phyloP scores from a whole-genome alignment of 805 yeast genomes.

The Saturnispora serradocipensis region DNA sequence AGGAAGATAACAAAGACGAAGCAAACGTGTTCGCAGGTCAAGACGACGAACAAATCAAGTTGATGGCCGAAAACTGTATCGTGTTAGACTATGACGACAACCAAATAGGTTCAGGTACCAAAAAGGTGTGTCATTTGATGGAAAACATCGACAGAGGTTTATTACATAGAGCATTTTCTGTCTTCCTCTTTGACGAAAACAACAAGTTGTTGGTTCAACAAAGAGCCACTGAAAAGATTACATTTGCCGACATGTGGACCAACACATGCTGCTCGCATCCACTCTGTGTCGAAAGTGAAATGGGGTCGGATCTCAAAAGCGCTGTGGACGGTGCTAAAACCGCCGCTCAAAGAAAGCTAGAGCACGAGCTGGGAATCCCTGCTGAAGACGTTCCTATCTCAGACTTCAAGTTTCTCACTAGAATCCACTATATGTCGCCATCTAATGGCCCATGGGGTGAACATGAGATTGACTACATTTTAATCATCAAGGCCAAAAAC shows the following conservation, averaged over 20 bases:
- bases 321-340: slow-evolving; percentile 71
- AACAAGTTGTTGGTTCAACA: slow-evolving; percentile 80
- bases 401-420: slow-evolving; percentile 72
- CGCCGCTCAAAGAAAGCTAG: slow-evolving; percentile 88
- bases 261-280: slow-evolving; percentile 99
- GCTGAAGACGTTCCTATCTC: slow-evolving; percentile 50
- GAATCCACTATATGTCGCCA: slow-evolving; percentile 92
- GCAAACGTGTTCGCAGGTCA: slow-evolving; percentile 63
- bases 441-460: slow-evolving; percentile 85
- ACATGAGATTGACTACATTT: slow-evolving; percentile 93
- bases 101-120: slow-evolving; percentile 90
- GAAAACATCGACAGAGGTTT: slow-evolving; percentile 77
- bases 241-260: slow-evolving; percentile 97
- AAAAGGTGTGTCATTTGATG: slow-evolving; percentile 85
- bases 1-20: slow-evolving; percentile 24
- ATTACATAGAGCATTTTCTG: slow-evolving; percentile 92
- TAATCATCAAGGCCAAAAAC: slow-evolving; percentile 53
- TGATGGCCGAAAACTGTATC: slow-evolving; percentile 96
- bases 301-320: slow-evolving; percentile 51
- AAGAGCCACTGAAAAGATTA: slow-evolving; percentile 92
- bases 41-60: slow-evolving; percentile 85
- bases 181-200: slow-evolving; percentile 77
- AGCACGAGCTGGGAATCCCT: slow-evolving; percentile 83
- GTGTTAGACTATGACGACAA: slow-evolving; percentile 80
- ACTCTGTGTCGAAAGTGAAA: slow-evolving; percentile 68